Evolutionary conservation across 2,329 filamentous ascomycete species (phyloP).

Genomic region (Xylariaceae sp.): DNA sequence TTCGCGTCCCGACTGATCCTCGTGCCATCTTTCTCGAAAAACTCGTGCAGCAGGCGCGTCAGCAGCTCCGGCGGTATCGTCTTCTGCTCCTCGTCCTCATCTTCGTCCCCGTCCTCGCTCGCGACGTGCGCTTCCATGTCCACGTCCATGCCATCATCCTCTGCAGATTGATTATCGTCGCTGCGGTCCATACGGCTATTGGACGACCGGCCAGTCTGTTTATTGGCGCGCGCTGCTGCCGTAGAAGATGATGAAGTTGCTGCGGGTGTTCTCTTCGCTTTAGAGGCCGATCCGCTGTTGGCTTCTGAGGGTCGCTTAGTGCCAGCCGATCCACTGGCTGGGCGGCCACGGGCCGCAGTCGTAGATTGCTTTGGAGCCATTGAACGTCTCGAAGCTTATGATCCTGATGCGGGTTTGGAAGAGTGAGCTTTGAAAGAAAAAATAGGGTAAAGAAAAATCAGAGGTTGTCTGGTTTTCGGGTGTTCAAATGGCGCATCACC

Average conservation of each 20-base stretch:
- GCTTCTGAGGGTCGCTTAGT: conserved; percentile 10
- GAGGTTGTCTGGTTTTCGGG: no score
- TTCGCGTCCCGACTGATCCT: conserved; percentile 76
- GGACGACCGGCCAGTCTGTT: conserved; percentile 9
- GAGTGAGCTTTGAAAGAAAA: no score
- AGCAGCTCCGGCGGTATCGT: conserved; percentile 71
- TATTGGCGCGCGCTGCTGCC: background rate
- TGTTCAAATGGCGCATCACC: no score
- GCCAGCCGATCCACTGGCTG: conserved; percentile 15
- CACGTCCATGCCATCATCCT: conserved; percentile 18
- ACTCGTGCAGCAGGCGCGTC: conserved; percentile 71
- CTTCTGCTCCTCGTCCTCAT: conserved; percentile 28
- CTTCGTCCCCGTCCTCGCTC: conserved; percentile 21
- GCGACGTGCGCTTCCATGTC: no score
- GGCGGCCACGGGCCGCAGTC: conserved; percentile 30
- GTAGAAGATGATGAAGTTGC: background rate
- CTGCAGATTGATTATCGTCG: conserved; percentile 13
- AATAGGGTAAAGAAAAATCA: no score
- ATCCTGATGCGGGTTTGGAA: no score
- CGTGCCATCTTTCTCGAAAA: conserved; percentile 69
- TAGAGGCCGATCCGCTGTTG: conserved; percentile 8
- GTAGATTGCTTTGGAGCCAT: conserved; percentile 42
- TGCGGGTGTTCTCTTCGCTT: conserved; percentile 9
- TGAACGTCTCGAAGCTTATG: background rate
- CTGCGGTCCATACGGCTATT: conserved; percentile 15